Conservation (phyloP, 169 alveolate species). For the Eimeria mitis region DNA sequence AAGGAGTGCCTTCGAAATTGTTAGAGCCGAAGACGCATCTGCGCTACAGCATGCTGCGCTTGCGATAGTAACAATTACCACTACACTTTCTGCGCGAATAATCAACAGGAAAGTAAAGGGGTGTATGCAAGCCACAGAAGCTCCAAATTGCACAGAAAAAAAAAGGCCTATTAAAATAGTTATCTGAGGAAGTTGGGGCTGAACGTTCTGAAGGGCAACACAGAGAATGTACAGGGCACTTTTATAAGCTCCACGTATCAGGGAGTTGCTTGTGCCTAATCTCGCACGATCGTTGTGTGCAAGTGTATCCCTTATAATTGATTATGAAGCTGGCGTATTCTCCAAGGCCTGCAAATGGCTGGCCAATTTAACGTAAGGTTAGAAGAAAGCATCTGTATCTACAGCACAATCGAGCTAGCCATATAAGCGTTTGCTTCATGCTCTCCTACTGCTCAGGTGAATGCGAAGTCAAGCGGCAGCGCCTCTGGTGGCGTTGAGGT, state of each 20-base stretch:
- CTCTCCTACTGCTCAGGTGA: not conserved
- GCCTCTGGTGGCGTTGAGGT: not conserved
- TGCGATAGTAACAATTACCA: not conserved
- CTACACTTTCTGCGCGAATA: no score
- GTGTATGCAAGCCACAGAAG: not conserved
- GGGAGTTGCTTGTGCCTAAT: not conserved
- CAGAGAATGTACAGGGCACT: not conserved
- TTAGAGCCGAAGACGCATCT: not conserved
- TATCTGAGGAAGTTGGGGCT: not conserved
- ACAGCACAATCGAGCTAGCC: not conserved
- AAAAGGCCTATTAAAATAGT: not conserved
- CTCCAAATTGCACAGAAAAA: not conserved
- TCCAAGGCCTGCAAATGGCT: not conserved
- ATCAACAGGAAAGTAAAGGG: not conserved
- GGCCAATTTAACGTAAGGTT: not conserved
- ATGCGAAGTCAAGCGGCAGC: not conserved
- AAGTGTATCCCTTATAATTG: not conserved
- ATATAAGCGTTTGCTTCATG: not conserved
- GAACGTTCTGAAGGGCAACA: not conserved
- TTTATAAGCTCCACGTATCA: not conserved
- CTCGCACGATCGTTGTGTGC: not conserved
- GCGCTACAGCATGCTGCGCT: not conserved
- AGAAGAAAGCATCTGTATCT: not conserved
- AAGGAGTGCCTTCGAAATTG: not conserved
- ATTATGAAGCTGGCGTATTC: not conserved